Base-by-base conservation (phyloP, 1,139 yeast species). In the Torulaspora globosa region DNA sequence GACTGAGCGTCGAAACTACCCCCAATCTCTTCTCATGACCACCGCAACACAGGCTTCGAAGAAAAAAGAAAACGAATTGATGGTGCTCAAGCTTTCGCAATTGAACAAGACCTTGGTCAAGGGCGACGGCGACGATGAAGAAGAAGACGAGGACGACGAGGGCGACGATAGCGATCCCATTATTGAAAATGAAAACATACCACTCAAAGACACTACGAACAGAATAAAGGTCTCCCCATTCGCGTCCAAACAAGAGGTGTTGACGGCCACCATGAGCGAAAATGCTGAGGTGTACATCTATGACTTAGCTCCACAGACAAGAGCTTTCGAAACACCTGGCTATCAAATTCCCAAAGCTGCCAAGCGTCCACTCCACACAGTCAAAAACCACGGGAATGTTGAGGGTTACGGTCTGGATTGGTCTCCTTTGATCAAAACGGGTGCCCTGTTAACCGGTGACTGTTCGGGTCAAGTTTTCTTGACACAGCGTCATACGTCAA, bases 381-480 rank as follows among this genome's bases (percentile, higher is more conserved):
- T 94, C 51, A 78, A 79, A 60, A 76, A 73, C 53, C 99, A 92
- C 64, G 96, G 97, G n/a, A 83, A 84, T 58, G 95, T 87, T 15
- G 99, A 92, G 71, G 98, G 99, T 24, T 92, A 89, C 62, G 99
- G 96, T 16, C 68, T 94, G 44, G 98, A 90, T 68, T 92, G 99
- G 99, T 87, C 96, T 2, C 96, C 97, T 28, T 70, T 84, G 53
- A 77, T 82, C 52, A 77, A 75, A 52, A 80, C 89, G 7, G 97
- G 97, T 21, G 79, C 92, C 2, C 71, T 92, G 50, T 73, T 92
- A 50, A 78, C 95, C 2, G 99, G 99, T 59, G 99, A 92, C 64
- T 74, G 88, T 56, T 72, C 84, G 28, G 97, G 97, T 44, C 75
- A 94, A 62, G 76, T 89, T 34, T 85, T 78, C 66, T 73, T 84